Evolutionary conservation across 202 grass and related monocot species (phyloP), one percentile per base, ranked within the genome.

Genomic region (Carex sylvatica): DNA sequence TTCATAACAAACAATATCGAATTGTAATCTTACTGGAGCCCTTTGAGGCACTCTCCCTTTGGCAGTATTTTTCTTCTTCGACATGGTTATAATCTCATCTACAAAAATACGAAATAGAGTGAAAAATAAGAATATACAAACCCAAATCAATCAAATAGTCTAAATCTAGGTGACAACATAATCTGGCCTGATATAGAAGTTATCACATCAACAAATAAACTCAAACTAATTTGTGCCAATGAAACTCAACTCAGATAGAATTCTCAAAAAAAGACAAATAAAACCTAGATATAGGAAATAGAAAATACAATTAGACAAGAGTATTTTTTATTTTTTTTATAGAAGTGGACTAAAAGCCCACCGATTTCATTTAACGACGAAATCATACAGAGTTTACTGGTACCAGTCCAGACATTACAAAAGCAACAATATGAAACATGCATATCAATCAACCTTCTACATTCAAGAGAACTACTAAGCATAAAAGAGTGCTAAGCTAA

Each of bases 41-140:
- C 93, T 90, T 67, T 87, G 78, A 60, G 86, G 68, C 79, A 84
- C 85, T 88, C 88, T 92, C 65, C 74, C 91, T 80, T 81, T 88
- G 78, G 83, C 61, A 67, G 67, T 31, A 74, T 87, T 95, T 79
- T 98, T 95, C 95, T 98, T 95, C 95, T 99, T 99, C 33, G 96
- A 99, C 91, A 96, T 93, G 81, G 93, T 96, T 83, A 99, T 99
- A 76, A 96, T 99, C 80, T 99, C 93, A 80, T 99, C 96, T 98
- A 55, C 2, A 26, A 80, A 71, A 67, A 67, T 0, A 58, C 20
- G 23, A 62, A 83, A 62, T 15, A 28, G 38, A 18, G 40, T 26
- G 20, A 86, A 76, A n/a, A 73, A 26, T 16, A 69, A 82, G 22
- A 70, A 56, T 61, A 84, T 40, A 20, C 2, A 65, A 54, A 75